Base-by-base conservation (phyloP, 2,329 filamentous ascomycete genomes). In the Cytospora schulzeri region DNA sequence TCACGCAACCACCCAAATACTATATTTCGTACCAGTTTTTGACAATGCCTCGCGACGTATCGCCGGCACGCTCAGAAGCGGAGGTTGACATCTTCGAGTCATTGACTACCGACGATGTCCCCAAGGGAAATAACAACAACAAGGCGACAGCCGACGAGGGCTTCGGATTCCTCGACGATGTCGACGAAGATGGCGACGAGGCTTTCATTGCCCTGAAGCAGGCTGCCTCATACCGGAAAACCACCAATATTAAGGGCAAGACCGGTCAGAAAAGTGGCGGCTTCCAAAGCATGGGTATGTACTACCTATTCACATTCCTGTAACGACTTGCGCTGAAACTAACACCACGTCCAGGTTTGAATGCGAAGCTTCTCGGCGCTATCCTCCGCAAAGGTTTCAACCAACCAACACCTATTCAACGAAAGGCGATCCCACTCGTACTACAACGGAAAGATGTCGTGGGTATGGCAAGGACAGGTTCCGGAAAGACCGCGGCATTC, bases 401-500 rank as follows among this genome's bases (percentile, higher is more conserved):
- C 0, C 92, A 98, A 3, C 96, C 96, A 4, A 99, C 95, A 0
- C 95, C 95, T 0, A 99, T 99, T 76, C 95, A 99, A 80, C 88
- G 95, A 70, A 98, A 98, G 78, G 92, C 95, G 2, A 97, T 99
- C 56, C 96, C 95, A 4, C 82, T 98, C 62, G 88, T 99, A 62
- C 82, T 98, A 70, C 91, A 96, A 67, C 87, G 90, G 61, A 91
- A 93, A 78, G 95, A 99, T 83, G 91, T 98, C n/a, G 94, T 99
- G 28, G 96, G 93, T 69, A 99, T 99, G 95, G 95, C 95, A 9
- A 85, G 96, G 69, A 99, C 96, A n/a, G 95, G 95, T 75, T 98
- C 93, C 24, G 95, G 95, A 80, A 99, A 99, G 81, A 99, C 96
- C 1, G 95, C 93, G 1, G 95, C 95, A 26, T 99, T 99, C 76